Percentiles rank a stretch among this genome's conserved stretches.
Conservation (phyloP, 129 eudicot species). For the Centaurea solstitialis region DNA sequence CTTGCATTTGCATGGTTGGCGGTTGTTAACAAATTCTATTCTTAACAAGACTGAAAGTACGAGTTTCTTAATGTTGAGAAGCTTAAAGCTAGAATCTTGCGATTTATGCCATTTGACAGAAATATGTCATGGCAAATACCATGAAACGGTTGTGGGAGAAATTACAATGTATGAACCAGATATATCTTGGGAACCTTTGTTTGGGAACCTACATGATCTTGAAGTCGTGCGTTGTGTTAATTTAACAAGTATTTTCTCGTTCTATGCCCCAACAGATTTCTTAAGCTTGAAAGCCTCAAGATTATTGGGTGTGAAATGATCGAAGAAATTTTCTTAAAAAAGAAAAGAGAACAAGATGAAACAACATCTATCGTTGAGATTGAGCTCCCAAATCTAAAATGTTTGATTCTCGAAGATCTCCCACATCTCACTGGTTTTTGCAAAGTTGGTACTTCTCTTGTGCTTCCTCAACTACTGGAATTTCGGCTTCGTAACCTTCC, state of each 20-base stretch:
- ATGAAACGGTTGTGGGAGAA: slow-evolving; percentile 9
- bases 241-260: slow-evolving; percentile 10
- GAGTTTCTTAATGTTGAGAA: slow-evolving; percentile 11
- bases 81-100: slow-evolving; percentile 24
- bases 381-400: slow-evolving; percentile 23
- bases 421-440: slow-evolving; percentile 23
- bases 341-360: slow-evolving; percentile 8
- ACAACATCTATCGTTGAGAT: neutral
- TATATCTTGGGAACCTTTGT: neutral
- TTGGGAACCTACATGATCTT: slow-evolving; percentile 26
- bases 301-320: slow-evolving; percentile 27
- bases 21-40: slow-evolving; percentile 1
- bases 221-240: slow-evolving; percentile 18
- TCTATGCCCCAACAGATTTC: slow-evolving; percentile 11
- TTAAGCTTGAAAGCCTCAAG: slow-evolving; percentile 27
- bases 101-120: slow-evolving; percentile 11
- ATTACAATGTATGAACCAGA: slow-evolving; percentile 23
- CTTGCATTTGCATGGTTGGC: slow-evolving; percentile 31
- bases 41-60: neutral
- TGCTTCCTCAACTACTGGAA: slow-evolving; percentile 26
- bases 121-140: slow-evolving; percentile 1
- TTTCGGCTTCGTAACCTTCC: slow-evolving; percentile 25
- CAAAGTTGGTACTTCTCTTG: slow-evolving; percentile 8
- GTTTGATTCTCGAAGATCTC: slow-evolving; percentile 28
- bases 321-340: slow-evolving; percentile 13